Evolutionary conservation across 2,329 filamentous ascomycete genomes (phyloP).

Genomic region (Taxawa tesnikishii): DNA sequence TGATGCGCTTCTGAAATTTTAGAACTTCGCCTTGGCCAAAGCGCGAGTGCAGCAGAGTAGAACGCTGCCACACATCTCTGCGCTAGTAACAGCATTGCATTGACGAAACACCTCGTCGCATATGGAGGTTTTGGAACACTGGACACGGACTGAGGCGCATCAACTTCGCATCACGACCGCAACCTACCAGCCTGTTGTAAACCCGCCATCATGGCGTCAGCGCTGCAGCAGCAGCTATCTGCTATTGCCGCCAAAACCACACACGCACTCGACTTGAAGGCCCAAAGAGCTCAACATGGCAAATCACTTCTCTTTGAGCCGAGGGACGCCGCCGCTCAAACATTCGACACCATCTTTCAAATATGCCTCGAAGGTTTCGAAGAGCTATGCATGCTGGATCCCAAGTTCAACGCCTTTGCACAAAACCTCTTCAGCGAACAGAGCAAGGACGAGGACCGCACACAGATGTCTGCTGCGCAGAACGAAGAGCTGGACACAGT

Average conservation of each 20-base stretch:
- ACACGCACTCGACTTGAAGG: slow-evolving; percentile 81
- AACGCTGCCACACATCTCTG: too few relatives aligned
- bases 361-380: slow-evolving; percentile 83
- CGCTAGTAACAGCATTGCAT: too few relatives aligned
- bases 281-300: slow-evolving; percentile 81
- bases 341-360: slow-evolving; percentile 76
- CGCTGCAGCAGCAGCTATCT: slow-evolving; percentile 87
- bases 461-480: slow-evolving; percentile 67
- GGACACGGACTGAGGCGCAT: too few relatives aligned
- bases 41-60: too few relatives aligned
- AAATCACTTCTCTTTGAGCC: slow-evolving; percentile 92
- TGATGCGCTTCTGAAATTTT: too few relatives aligned
- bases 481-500: slow-evolving; percentile 70
- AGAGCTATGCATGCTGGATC: slow-evolving; percentile 79
- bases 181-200: neutral
- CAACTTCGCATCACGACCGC: too few relatives aligned
- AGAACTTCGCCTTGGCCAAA: too few relatives aligned
- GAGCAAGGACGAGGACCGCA: slow-evolving; percentile 79
- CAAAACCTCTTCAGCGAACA: slow-evolving; percentile 83
- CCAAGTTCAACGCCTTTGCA: slow-evolving; percentile 62
- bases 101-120: too few relatives aligned
- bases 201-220: slow-evolving; percentile 55
- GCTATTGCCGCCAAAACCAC: slow-evolving; percentile 83
- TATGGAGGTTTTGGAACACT: too few relatives aligned
- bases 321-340: slow-evolving; percentile 72